Base-by-base conservation (phyloP, 345 rosid species). In the thale cress (Arabidopsis thaliana) region DNA sequence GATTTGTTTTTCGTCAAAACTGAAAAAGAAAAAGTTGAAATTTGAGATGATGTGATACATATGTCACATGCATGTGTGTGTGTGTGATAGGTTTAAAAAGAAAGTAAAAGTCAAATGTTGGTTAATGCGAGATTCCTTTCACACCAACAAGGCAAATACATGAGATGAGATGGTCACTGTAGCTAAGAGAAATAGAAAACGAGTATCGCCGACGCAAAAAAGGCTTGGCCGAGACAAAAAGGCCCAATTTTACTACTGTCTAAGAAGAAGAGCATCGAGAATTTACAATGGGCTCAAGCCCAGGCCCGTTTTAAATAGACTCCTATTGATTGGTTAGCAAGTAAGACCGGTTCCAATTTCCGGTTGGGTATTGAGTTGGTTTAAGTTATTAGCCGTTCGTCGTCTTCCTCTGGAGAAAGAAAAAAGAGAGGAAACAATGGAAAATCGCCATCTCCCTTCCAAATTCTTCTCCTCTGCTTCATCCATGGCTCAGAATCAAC, bases 401-500 rank as follows among this genome's bases (percentile, higher is more conserved):
- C 64, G 36, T 16, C 46, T 28, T 37, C 34, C 12, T 49, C 30
- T 28, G 32, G 32, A 28, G 32, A 28, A 28, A 28, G 4, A 28
- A 28, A 28, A 28, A 28, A 28, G 4, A 28, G 4, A 28, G 4
- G 2, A 28, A 28, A 28, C 32, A 3, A 67, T 69, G 77, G 68
- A 65, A 8, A 72, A 65, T 4, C 44, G 52, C n/a, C 38, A 58
- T 46, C 68, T 41, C 40, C 53, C 67, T 30, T 9, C 34, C 7
- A 69, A 69, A 45, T 38, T 52, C 7, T 24, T 50, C 32, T 28
- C 4, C 12, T 16, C 78, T 42, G 62, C 66, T 67, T 78, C 91
- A 28, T 61, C 75, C 72, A 77, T 82, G 87, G 73, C 89, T 69
- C 84, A 81, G 78, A 82, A 82, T 75, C 86, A 88, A 63, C 79